Percentiles rank a stretch among this genome's conserved stretches.
phyloP scores from a whole-genome alignment of 169 alveolate genomes.

The Neospora caninum region DNA sequence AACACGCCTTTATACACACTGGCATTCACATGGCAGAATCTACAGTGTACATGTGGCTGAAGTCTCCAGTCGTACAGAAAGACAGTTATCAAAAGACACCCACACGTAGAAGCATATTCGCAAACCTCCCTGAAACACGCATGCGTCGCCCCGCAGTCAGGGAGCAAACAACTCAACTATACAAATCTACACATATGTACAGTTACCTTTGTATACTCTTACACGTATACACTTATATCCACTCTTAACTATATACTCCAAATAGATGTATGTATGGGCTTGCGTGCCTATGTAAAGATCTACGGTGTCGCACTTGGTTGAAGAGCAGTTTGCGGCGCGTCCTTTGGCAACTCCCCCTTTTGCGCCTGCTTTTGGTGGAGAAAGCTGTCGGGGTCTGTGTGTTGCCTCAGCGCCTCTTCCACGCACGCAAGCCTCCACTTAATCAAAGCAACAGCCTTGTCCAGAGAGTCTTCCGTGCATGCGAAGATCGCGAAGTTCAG shows the following conservation, averaged over 20 bases:
- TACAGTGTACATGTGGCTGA: too few relatives aligned
- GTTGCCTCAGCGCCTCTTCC: constrained; percentile 68
- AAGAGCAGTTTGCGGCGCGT: background rate
- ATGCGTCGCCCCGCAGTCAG: background rate
- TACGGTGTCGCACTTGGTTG: background rate
- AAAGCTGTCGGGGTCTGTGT: constrained; percentile 26
- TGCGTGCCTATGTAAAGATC: background rate
- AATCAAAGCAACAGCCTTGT: constrained; percentile 55
- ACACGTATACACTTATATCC: background rate
- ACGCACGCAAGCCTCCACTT: constrained; percentile 64
- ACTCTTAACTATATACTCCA: background rate
- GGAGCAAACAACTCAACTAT: background rate
- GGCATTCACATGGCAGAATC: too few relatives aligned
- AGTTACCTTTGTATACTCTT: background rate
- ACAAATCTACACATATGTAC: background rate
- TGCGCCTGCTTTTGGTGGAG: background rate
- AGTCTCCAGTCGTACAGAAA: too few relatives aligned
- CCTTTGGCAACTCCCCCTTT: background rate
- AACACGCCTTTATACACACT: too few relatives aligned
- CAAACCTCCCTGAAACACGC: background rate
- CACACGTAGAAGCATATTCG: background rate
- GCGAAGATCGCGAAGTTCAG: constrained; percentile 60
- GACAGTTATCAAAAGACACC: too few relatives aligned
- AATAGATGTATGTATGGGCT: background rate
- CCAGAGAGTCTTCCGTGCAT: constrained; percentile 54